A percentile compares a stretch with the other conserved stretches of the same genome.
phyloP scores from a whole-genome alignment of 805 yeast species.

The Saccharomycopsis malanga region DNA sequence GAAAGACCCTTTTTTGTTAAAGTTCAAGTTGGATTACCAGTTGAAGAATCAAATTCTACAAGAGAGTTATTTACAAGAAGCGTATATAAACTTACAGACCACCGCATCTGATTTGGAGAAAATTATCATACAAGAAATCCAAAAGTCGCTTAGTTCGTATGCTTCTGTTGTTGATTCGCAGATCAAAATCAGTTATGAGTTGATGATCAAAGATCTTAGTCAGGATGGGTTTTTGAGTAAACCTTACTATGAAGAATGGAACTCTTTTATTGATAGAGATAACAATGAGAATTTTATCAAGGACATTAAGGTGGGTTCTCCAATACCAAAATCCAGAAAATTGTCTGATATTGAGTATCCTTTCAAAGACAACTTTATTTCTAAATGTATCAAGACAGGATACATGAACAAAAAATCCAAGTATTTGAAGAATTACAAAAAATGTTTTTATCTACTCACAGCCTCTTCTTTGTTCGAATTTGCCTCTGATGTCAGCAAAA shows the following conservation, averaged over 20 bases:
- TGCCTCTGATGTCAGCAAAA: neutral
- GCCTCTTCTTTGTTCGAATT: slow-evolving; percentile 64
- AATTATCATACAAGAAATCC: slow-evolving; percentile 56
- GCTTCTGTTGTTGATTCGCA: slow-evolving; percentile 46
- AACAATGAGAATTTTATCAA: slow-evolving; percentile 35
- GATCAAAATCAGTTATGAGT: slow-evolving; percentile 30
- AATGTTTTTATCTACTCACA: slow-evolving; percentile 60
- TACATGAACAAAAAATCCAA: slow-evolving; percentile 54
- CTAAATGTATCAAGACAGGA: slow-evolving; percentile 53
- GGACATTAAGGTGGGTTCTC: slow-evolving; percentile 33
- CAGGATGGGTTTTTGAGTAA: slow-evolving; percentile 45
- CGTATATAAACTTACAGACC: slow-evolving; percentile 54
- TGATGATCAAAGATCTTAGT: slow-evolving; percentile 46
- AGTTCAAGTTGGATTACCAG: slow-evolving; percentile 57
- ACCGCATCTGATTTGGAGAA: slow-evolving; percentile 60
- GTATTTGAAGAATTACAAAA: slow-evolving; percentile 50
- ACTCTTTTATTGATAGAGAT: slow-evolving; percentile 44
- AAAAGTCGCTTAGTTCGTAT: slow-evolving; percentile 47
- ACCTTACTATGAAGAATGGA: slow-evolving; percentile 65
- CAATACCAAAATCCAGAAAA: slow-evolving; percentile 38
- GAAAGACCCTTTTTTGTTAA: slow-evolving; percentile 58
- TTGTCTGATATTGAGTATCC: slow-evolving; percentile 47
- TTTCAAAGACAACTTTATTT: slow-evolving; percentile 43
- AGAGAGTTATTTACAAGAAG: slow-evolving; percentile 60
- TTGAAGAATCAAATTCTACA: slow-evolving; percentile 55